Percentiles rank a stretch among this genome's conserved stretches.
phyloP scores from a whole-genome alignment of 495 filamentous ascomycete species.

The Baudoinia panamericana region DNA sequence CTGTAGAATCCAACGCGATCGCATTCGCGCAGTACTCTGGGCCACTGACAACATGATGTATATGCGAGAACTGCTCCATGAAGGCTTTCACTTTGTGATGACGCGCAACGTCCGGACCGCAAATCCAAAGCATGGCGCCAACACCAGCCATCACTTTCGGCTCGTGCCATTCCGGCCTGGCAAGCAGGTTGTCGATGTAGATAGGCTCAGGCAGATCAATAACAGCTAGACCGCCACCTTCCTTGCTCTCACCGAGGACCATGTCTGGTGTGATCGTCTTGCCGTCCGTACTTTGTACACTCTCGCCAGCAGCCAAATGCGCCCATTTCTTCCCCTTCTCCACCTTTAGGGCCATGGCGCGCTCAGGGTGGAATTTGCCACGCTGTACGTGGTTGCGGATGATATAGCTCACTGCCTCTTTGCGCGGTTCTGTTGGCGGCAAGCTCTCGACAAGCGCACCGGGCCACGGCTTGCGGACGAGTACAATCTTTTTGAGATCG shows the following conservation, averaged over 20 bases:
- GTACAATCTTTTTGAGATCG: constrained; percentile 48
- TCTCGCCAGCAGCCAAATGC: constrained; percentile 38
- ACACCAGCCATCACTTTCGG: constrained; percentile 51
- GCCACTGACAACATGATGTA: constrained; percentile 66
- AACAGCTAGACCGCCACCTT: constrained; percentile 58
- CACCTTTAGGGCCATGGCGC: constrained; percentile 49
- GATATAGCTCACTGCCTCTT: constrained; percentile 70
- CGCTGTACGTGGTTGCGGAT: constrained; percentile 58
- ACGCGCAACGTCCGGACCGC: constrained; percentile 51
- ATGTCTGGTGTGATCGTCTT: constrained; percentile 48
- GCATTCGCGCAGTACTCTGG: constrained; percentile 58
- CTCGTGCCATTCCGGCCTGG: constrained; percentile 60
- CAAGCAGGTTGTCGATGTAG: constrained; percentile 55
- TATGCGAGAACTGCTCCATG: constrained; percentile 41
- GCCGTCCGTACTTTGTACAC: constrained; percentile 41
- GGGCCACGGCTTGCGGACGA: constrained; percentile 75
- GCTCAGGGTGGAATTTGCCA: constrained; percentile 62
- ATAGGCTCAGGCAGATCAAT: constrained; percentile 58
- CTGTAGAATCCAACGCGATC: constrained; percentile 50
- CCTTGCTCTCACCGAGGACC: constrained; percentile 45
- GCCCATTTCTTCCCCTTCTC: constrained; percentile 37
- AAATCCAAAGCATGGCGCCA: constrained; percentile 63
- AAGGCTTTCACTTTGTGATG: constrained; percentile 53
- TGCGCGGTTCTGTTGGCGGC: constrained; percentile 49
- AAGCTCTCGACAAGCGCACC: constrained; percentile 49